These are phyloP conservation scores for Voacanga thouarsii DNA, from an alignment of 257 asterid genomes.

Conservation along the genomic window DNA sequence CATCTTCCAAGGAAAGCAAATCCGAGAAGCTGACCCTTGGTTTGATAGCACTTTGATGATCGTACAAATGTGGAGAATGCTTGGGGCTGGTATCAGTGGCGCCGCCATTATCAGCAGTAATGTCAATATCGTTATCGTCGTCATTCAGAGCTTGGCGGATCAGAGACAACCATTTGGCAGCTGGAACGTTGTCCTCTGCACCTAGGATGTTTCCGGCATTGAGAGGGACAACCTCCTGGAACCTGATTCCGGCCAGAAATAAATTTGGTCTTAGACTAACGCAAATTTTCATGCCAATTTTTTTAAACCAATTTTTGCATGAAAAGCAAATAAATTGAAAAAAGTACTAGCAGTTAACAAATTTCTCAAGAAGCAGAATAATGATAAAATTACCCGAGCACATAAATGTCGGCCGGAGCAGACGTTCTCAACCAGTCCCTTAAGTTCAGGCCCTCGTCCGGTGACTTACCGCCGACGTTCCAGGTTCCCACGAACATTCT, in stretches of 20 bases:
- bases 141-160: conserved; percentile 50
- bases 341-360: too few species aligned
- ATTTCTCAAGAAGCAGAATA: too few species aligned
- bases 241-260: conserved; percentile 32
- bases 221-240: conserved; percentile 86
- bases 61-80: background rate
- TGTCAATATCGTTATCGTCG: background rate
- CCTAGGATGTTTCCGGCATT: conserved; percentile 84
- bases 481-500: conserved; percentile 95
- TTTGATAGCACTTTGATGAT: conserved; percentile 14
- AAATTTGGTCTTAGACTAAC: background rate
- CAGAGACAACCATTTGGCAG: conserved; percentile 67
- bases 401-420: conserved; percentile 69
- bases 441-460: conserved; percentile 48
- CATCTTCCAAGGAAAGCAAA: conserved; percentile 36
- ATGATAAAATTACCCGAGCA: conserved; percentile 55
- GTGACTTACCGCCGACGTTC: conserved; percentile 95
- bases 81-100: background rate
- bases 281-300: too few species aligned
- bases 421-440: conserved; percentile 60
- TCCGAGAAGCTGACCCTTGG: conserved; percentile 55
- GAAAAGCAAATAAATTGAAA: too few species aligned
- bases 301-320: too few species aligned
- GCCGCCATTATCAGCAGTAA: background rate
- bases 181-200: conserved; percentile 65